These are phyloP conservation scores for Salix koriyanagi DNA, from an alignment of 345 rosid species.

Conservation along the genomic window DNA sequence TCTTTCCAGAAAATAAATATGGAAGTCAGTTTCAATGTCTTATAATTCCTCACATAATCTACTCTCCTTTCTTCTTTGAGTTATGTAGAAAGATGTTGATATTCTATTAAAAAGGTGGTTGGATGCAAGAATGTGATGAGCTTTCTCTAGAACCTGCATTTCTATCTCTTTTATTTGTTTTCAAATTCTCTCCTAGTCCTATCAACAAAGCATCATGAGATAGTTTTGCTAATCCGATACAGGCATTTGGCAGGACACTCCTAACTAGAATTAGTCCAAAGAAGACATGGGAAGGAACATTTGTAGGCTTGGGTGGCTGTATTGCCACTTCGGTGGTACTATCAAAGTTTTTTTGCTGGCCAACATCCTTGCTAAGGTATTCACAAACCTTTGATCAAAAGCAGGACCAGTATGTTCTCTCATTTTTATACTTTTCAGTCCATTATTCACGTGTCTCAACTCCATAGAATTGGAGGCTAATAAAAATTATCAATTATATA, in stretches of 20 bases:
- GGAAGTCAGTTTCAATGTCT: too few species aligned
- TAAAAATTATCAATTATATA: background rate
- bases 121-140: background rate
- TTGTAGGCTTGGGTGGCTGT: slow-evolving; percentile 79
- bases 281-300: slow-evolving; percentile 95
- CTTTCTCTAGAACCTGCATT: background rate
- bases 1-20: too few species aligned
- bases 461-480: background rate
- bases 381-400: background rate
- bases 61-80: background rate
- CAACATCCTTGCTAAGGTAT: slow-evolving; percentile 73
- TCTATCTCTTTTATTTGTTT: background rate
- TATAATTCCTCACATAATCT: too few species aligned
- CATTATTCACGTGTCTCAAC: background rate
- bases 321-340: slow-evolving; percentile 52
- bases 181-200: background rate
- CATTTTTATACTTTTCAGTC: background rate
- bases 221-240: slow-evolving; percentile 22
- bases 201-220: background rate
- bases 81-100: background rate
- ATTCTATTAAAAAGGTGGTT: background rate
- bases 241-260: slow-evolving; percentile 83
- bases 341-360: slow-evolving; percentile 70
- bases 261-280: slow-evolving; percentile 82
- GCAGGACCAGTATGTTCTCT: background rate